Conservation (phyloP, 148 eudicot genomes). For the Camellia sinensis region DNA sequence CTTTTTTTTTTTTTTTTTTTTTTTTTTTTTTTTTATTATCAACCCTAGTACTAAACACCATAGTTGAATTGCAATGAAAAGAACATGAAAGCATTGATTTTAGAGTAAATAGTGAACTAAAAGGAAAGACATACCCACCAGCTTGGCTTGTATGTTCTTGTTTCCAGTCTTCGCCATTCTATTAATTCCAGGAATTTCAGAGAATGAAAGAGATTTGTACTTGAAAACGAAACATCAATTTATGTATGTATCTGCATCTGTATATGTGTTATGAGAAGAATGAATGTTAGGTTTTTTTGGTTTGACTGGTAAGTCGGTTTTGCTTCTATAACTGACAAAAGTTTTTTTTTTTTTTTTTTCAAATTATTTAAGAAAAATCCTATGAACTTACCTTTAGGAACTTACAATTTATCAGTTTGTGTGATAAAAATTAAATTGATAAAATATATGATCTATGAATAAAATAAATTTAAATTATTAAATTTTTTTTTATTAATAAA, state of each 20-base stretch:
- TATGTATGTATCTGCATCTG: neutral
- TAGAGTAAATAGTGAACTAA: neutral
- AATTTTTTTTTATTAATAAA: too few relatives aligned
- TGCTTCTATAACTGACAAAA: too few relatives aligned
- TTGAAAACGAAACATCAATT: neutral
- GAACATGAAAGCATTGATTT: neutral
- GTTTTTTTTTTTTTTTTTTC: too few relatives aligned
- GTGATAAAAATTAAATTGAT: too few relatives aligned
- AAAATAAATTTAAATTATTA: too few relatives aligned
- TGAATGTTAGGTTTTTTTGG: slow-evolving; percentile 26
- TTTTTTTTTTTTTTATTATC: neutral
- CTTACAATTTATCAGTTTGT: too few relatives aligned
- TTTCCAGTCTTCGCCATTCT: slow-evolving; percentile 33
- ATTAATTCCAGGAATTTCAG: slow-evolving; percentile 14
- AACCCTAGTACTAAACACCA: neutral
- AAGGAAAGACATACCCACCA: slow-evolving; percentile 56
- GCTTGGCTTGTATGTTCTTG: slow-evolving; percentile 68
- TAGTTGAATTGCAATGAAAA: neutral
- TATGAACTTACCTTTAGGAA: too few relatives aligned
- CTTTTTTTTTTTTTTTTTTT: too few relatives aligned
- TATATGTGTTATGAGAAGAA: neutral
- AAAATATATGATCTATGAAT: too few relatives aligned
- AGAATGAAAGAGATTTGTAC: neutral
- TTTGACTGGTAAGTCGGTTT: slow-evolving; percentile 29
- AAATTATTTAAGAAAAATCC: too few relatives aligned